Evolutionary conservation across 2,329 filamentous ascomycete genomes (phyloP).

Genomic region (Hymenoscyphus infarciens): DNA sequence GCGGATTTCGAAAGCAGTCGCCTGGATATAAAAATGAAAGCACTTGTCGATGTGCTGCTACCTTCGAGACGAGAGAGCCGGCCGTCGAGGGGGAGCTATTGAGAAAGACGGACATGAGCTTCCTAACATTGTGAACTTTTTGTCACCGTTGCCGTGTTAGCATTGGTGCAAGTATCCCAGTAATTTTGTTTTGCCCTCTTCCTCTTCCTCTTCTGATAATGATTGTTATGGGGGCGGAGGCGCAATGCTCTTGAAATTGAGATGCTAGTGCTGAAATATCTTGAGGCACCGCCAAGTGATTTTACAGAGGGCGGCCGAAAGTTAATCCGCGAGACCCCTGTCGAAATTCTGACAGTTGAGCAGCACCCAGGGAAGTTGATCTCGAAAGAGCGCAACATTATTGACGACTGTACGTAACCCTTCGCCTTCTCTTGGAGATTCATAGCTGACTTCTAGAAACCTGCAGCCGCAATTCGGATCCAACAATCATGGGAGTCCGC

Average conservation of each 20-base stretch:
- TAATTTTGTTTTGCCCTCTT: slow-evolving; percentile 8
- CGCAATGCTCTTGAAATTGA: background rate
- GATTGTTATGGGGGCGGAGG: slow-evolving; percentile 5
- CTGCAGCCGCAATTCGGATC: background rate
- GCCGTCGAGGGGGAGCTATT: slow-evolving; percentile 47
- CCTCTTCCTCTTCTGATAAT: background rate
- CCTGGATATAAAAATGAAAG: slow-evolving; percentile 34
- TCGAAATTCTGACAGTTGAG: slow-evolving; percentile 10
- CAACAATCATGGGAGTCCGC: slow-evolving; percentile 30
- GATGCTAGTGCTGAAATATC: slow-evolving; percentile 7
- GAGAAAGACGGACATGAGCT: slow-evolving; percentile 61
- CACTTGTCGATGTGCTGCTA: slow-evolving; percentile 36
- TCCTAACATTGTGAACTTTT: slow-evolving; percentile 53
- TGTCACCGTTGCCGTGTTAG: slow-evolving; percentile 24
- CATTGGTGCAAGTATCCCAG: slow-evolving; percentile 22
- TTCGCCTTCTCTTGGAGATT: background rate
- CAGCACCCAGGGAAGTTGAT: slow-evolving; percentile 1
- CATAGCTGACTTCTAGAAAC: background rate
- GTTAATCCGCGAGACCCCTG: slow-evolving; percentile 12
- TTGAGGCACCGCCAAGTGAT: slow-evolving; percentile 5
- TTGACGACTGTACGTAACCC: background rate
- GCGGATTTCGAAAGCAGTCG: slow-evolving; percentile 16
- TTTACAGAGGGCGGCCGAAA: slow-evolving; percentile 2
- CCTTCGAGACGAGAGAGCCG: slow-evolving; percentile 46
- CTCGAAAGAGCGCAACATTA: background rate